These are phyloP conservation scores for Phyllosticta citriasiana DNA, from an alignment of 2,329 filamentous ascomycete genomes.

Conservation along the genomic window DNA sequence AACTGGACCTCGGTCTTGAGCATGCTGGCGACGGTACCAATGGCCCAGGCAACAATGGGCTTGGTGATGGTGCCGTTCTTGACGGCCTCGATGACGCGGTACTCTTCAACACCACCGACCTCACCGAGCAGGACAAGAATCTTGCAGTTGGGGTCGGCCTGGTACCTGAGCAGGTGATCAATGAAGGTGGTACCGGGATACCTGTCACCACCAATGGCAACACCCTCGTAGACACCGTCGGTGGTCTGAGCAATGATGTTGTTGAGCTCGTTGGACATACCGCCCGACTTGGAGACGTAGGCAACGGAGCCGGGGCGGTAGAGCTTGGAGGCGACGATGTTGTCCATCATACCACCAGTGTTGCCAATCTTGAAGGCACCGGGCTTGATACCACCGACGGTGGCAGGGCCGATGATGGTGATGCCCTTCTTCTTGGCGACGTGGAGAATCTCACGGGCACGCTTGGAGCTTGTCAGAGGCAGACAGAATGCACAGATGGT, in stretches of 20 bases:
- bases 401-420: slow-evolving; percentile 96
- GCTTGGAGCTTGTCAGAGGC: slow-evolving; percentile 39
- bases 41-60: slow-evolving; percentile 98
- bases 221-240: slow-evolving; percentile 97
- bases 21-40: slow-evolving; percentile 98
- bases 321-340: slow-evolving; percentile 99
- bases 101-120: slow-evolving; percentile 98
- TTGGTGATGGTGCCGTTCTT: slow-evolving; percentile 93
- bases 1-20: slow-evolving; percentile 99
- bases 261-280: slow-evolving; percentile 99
- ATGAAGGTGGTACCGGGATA: slow-evolving; percentile 99
- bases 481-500: not conserved
- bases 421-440: slow-evolving; percentile 97
- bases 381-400: slow-evolving; percentile 98
- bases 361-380: slow-evolving; percentile 99
- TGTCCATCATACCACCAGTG: slow-evolving; percentile 99
- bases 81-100: slow-evolving; percentile 97
- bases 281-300: slow-evolving; percentile 99
- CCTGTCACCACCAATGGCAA: slow-evolving; percentile 97
- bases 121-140: slow-evolving; percentile 92
- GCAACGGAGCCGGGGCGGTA: slow-evolving; percentile 98
- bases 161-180: slow-evolving; percentile 93
- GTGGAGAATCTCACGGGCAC: slow-evolving; percentile 95
- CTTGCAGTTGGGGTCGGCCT: slow-evolving; percentile 96
- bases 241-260: slow-evolving; percentile 97